phyloP scores from a whole-genome alignment of 1,284 basidiomycete genomes.

The Fomitopsis palustris region DNA sequence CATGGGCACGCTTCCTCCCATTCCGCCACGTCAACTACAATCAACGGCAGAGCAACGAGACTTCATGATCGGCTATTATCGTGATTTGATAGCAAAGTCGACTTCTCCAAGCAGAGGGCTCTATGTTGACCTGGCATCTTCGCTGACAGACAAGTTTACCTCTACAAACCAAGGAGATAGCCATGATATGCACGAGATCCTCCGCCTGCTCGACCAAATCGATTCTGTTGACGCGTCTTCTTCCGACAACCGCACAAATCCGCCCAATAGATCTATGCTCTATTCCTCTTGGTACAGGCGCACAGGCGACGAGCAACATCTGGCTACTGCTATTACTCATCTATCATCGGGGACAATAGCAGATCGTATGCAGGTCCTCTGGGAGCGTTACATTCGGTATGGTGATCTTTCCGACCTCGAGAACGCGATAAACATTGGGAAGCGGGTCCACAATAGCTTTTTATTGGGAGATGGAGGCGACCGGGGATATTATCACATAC shows the following conservation, averaged over 20 bases:
- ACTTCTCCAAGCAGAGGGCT: neutral
- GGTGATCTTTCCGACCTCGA: neutral
- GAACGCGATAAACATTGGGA: neutral
- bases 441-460: neutral
- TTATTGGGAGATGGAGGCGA: neutral
- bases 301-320: neutral
- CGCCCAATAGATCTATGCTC: neutral
- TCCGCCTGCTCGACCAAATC: neutral
- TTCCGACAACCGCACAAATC: neutral
- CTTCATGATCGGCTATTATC: neutral
- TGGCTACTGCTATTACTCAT: neutral
- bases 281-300: neutral
- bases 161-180: neutral
- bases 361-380: neutral
- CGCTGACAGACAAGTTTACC: neutral
- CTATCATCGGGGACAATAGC: neutral
- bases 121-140: neutral
- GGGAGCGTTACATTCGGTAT: neutral
- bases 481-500: neutral
- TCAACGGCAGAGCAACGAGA: neutral
- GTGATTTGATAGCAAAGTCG: neutral
- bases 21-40: neutral
- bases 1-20: neutral
- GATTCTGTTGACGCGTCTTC: neutral
- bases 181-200: neutral